phyloP scores from a whole-genome alignment of 805 yeast species.

The Wickerhamomyces strasburgensis region DNA sequence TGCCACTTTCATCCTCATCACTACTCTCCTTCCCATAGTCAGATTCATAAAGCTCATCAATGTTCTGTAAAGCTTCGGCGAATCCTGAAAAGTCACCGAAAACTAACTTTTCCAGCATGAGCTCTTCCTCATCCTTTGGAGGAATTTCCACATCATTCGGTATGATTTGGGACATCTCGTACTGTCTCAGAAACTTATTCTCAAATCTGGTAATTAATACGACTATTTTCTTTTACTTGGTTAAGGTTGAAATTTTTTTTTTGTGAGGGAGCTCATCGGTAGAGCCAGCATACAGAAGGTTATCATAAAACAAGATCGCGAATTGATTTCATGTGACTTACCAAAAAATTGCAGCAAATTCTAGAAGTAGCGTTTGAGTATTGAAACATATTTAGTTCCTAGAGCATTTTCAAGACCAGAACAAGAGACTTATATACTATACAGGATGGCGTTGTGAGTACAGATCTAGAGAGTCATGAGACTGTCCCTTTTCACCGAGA shows the following conservation, averaged over 20 bases:
- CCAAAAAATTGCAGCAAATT: too few species aligned
- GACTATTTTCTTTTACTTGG: too few species aligned
- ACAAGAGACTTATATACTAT: too few species aligned
- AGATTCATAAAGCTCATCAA: conserved; percentile 48
- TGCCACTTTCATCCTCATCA: conserved; percentile 40
- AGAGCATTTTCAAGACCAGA: too few species aligned
- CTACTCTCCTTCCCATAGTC: conserved; percentile 27
- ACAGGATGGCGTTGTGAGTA: conserved; percentile 15
- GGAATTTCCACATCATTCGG: conserved; percentile 31
- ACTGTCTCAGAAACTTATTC: too few species aligned
- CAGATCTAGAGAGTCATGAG: conserved; percentile 1
- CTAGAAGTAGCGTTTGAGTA: too few species aligned
- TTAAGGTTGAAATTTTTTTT: conserved; percentile 5
- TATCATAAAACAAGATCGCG: conserved; percentile 7
- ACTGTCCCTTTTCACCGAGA: conserved; percentile 5
- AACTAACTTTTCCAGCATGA: conserved; percentile 72
- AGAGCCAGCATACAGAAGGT: conserved; percentile 3
- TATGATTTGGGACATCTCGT: background rate
- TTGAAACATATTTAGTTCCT: too few species aligned
- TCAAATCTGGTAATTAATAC: too few species aligned
- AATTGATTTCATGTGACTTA: too few species aligned
- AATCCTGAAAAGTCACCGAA: conserved; percentile 85
- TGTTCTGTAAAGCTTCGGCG: conserved; percentile 54
- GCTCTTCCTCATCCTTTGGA: conserved; percentile 82
- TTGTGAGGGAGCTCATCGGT: conserved; percentile 3